These are phyloP conservation scores for Schizosaccharomyces lindneri DNA, from an alignment of 805 yeast genomes.

Conservation along the genomic window DNA sequence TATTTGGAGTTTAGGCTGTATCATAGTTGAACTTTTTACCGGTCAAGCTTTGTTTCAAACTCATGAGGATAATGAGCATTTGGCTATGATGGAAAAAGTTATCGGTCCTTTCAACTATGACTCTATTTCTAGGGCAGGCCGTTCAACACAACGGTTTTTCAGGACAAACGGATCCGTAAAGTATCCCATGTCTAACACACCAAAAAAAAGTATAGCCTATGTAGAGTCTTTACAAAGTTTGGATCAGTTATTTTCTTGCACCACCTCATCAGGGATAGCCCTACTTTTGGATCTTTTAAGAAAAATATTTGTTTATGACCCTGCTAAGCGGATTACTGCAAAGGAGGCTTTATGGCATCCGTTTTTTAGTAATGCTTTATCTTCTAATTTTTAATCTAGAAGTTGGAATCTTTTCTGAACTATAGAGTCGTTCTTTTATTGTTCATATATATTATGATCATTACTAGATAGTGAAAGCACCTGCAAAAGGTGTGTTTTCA, in stretches of 20 bases:
- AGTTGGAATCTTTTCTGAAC: neutral
- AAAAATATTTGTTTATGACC: constrained; percentile 45
- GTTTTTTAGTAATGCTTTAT: constrained; percentile 27
- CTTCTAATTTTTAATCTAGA: neutral
- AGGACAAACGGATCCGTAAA: constrained; percentile 10
- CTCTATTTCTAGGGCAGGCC: constrained; percentile 10
- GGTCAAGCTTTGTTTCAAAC: constrained; percentile 91
- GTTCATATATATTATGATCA: no score
- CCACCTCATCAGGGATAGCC: neutral
- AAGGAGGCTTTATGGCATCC: constrained; percentile 55
- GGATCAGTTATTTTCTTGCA: constrained; percentile 9
- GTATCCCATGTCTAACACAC: constrained; percentile 18
- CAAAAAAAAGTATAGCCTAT: constrained; percentile 13
- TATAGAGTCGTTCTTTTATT: neutral
- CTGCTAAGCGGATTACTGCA: constrained; percentile 46
- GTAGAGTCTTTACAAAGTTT: constrained; percentile 17
- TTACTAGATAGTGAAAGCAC: no score
- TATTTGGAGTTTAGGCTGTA: constrained; percentile 90
- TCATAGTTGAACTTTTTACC: constrained; percentile 66
- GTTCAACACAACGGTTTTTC: constrained; percentile 12
- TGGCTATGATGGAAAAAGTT: constrained; percentile 80
- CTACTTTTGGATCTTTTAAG: constrained; percentile 41
- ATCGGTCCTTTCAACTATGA: constrained; percentile 22
- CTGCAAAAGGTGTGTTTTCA: no score
- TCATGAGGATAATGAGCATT: constrained; percentile 79